These are phyloP conservation scores for Pelargonium fulgidum DNA, from an alignment of 441 rosid species.

Conservation along the genomic window DNA sequence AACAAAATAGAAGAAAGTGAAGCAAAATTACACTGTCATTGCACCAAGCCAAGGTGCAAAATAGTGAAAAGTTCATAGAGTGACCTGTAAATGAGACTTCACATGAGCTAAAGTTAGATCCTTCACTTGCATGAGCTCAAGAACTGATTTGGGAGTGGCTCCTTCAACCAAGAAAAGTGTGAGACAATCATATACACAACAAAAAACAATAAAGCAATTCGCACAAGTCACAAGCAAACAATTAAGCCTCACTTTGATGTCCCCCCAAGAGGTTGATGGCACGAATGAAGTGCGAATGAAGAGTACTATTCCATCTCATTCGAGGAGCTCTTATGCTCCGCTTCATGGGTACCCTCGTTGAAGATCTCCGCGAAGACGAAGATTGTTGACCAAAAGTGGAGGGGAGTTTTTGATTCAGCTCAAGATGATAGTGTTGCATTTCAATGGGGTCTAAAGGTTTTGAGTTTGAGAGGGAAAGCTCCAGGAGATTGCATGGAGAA, in stretches of 20 bases:
- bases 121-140: background rate
- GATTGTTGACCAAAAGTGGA: no score
- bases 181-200: background rate
- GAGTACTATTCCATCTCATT: conserved; percentile 18
- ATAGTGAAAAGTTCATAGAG: no score
- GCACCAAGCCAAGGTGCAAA: no score
- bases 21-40: no score
- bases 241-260: conserved; percentile 2
- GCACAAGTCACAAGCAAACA: background rate
- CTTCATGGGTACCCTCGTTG: no score
- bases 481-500: no score
- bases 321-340: conserved; percentile 15
- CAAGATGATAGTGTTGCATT: no score
- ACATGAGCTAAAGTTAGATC: background rate
- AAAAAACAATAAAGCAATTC: background rate
- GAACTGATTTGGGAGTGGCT: background rate
- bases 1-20: no score
- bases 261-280: conserved; percentile 20
- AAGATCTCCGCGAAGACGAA: no score
- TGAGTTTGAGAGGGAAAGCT: no score
- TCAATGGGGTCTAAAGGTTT: no score
- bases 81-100: conserved; percentile 13
- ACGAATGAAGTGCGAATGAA: conserved; percentile 17
- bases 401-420: no score
- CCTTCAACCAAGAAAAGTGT: background rate